Percentiles rank a stretch among this genome's conserved stretches.
These are phyloP conservation scores for Linum usitatissimum DNA, from an alignment of 345 rosid species.

Conservation along the genomic window DNA sequence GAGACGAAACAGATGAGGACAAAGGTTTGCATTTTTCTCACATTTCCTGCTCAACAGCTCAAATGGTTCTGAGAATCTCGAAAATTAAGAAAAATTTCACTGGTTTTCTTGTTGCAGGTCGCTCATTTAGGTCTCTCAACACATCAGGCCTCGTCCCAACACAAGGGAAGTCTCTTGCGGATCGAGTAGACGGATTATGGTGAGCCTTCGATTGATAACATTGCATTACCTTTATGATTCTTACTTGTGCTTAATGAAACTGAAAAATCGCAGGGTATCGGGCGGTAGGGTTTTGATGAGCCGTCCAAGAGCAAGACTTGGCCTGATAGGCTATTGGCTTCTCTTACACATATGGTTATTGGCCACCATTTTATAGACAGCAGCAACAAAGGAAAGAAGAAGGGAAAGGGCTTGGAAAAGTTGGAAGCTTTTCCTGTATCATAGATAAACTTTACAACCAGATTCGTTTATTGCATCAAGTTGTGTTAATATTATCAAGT, in stretches of 20 bases:
- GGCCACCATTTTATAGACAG: constrained; percentile 49
- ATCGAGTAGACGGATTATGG: constrained; percentile 87
- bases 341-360: constrained; percentile 72
- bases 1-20: constrained; percentile 58
- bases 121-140: constrained; percentile 69
- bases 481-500: neutral
- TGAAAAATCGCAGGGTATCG: constrained; percentile 49
- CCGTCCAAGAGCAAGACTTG: constrained; percentile 79
- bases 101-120: constrained; percentile 39
- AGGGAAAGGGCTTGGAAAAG: neutral
- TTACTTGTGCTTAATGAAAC: constrained; percentile 6
- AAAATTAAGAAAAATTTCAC: neutral
- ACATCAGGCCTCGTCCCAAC: constrained; percentile 75
- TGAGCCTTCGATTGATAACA: constrained; percentile 13
- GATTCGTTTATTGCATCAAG: neutral
- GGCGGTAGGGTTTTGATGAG: constrained; percentile 69
- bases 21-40: constrained; percentile 41
- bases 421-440: neutral
- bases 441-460: neutral
- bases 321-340: constrained; percentile 60
- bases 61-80: neutral
- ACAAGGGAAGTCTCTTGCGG: constrained; percentile 85
- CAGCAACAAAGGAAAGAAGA: neutral
- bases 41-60: neutral
- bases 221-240: neutral